phyloP scores from a whole-genome alignment of 2,329 filamentous ascomycete genomes.

The Mycosphaerella sp. region DNA sequence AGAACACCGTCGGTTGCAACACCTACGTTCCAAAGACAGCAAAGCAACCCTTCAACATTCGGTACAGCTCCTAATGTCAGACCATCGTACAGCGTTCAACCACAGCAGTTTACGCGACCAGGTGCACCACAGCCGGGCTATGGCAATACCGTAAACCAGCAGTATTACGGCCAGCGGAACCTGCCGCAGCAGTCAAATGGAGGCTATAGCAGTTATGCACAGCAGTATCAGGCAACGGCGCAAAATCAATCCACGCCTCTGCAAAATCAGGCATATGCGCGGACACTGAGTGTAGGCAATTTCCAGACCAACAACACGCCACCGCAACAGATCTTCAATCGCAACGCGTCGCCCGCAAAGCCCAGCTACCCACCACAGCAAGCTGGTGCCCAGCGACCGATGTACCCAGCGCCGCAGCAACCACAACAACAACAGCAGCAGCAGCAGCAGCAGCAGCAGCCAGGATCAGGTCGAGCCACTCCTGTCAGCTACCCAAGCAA shows the following conservation, averaged over 20 bases:
- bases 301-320: conserved; percentile 23
- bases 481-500: conserved; percentile 27
- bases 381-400: conserved; percentile 15
- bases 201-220: conserved; percentile 21
- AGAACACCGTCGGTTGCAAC: conserved; percentile 24
- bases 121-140: conserved; percentile 22
- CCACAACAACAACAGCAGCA: conserved; percentile 11
- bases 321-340: conserved; percentile 20
- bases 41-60: conserved; percentile 26
- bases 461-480: conserved; percentile 27
- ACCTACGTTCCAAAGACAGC: conserved; percentile 28
- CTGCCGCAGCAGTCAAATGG: conserved; percentile 14
- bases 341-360: conserved; percentile 27
- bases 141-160: conserved; percentile 23
- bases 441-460: conserved; percentile 14
- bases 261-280: conserved; percentile 19
- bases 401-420: conserved; percentile 17
- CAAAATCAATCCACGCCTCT: conserved; percentile 4
- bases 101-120: conserved; percentile 28
- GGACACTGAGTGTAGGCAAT: conserved; percentile 20
- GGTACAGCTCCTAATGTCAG: conserved; percentile 23
- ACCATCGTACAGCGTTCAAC: conserved; percentile 21
- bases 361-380: conserved; percentile 14
- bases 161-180: conserved; percentile 25
- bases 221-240: conserved; percentile 19